These are phyloP conservation scores for Entomortierella parvispora DNA, from an alignment of 192 early-diverging fungal genomes.

Conservation along the genomic window DNA sequence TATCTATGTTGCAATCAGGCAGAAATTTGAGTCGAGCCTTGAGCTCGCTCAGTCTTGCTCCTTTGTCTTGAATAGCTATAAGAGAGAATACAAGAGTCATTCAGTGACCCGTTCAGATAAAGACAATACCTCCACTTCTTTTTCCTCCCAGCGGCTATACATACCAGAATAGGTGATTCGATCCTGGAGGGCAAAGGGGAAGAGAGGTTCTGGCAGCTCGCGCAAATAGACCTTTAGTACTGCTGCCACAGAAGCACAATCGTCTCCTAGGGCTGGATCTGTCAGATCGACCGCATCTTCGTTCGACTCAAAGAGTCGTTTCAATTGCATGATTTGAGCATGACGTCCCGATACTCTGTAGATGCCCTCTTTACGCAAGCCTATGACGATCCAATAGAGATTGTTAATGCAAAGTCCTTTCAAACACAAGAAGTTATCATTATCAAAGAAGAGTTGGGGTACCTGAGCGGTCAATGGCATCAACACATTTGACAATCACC, in stretches of 20 bases:
- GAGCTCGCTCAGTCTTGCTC: slow-evolving; percentile 51
- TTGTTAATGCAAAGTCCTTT: too few relatives aligned
- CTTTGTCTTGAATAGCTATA: slow-evolving; percentile 54
- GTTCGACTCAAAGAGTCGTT: slow-evolving; percentile 31
- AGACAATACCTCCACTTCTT: too few relatives aligned
- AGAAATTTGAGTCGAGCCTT: slow-evolving; percentile 51
- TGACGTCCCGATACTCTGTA: slow-evolving; percentile 48
- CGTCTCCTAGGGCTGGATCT: slow-evolving; percentile 51
- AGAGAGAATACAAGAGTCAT: too few relatives aligned
- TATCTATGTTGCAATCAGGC: slow-evolving; percentile 59
- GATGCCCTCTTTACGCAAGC: slow-evolving; percentile 36
- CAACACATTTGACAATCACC: slow-evolving; percentile 39
- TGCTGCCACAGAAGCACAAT: slow-evolving; percentile 67
- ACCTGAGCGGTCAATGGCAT: slow-evolving; percentile 46
- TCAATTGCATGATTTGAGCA: slow-evolving; percentile 43
- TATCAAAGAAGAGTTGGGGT: too few relatives aligned
- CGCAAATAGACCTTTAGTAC: slow-evolving; percentile 74
- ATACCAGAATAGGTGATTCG: slow-evolving; percentile 66
- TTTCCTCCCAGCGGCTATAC: too few relatives aligned
- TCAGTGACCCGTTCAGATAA: too few relatives aligned
- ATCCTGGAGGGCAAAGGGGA: slow-evolving; percentile 63
- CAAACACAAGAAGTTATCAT: too few relatives aligned
- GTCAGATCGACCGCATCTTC: slow-evolving; percentile 40
- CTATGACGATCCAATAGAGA: not conserved
- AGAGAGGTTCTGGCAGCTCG: slow-evolving; percentile 69